Evolutionary conservation across 164 flowering plant genomes (phyloP).

Genomic region (Tetrastigma voinierianum): DNA sequence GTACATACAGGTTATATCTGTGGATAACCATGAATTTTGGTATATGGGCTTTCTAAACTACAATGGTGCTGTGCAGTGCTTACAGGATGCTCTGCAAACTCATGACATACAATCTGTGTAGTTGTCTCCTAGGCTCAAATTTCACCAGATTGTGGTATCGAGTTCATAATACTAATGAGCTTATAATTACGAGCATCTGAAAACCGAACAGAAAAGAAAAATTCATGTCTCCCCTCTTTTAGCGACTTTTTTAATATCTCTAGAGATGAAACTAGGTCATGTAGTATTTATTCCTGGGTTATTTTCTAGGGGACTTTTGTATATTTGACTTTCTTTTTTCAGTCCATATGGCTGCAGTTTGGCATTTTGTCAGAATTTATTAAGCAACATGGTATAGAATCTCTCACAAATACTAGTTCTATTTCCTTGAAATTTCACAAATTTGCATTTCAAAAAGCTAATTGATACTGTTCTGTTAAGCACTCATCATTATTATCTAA

Average conservation of each 20-base stretch:
- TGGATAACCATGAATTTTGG: slow-evolving; percentile 68
- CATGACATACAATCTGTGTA: slow-evolving; percentile 26
- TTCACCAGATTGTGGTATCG: not conserved
- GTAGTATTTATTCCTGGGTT: slow-evolving; percentile 9
- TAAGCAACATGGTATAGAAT: not conserved
- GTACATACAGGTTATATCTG: slow-evolving; percentile 48
- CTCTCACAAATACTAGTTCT: not conserved
- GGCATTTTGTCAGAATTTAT: not conserved
- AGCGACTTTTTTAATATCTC: not conserved
- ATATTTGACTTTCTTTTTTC: not conserved
- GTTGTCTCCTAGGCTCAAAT: not conserved
- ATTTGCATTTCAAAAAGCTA: not conserved
- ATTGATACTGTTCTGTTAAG: no score
- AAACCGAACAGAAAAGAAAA: not conserved
- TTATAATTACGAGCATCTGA: not conserved
- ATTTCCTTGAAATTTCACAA: not conserved
- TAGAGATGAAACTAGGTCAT: not conserved
- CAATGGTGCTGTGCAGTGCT: slow-evolving; percentile 33
- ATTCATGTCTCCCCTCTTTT: not conserved
- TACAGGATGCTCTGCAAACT: slow-evolving; percentile 32
- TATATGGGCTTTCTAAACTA: slow-evolving; percentile 62
- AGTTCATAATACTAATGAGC: not conserved
- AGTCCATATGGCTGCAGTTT: not conserved
- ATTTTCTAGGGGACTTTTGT: not conserved
- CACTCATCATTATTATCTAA: no score